Percentiles rank a stretch among this genome's conserved stretches.
phyloP scores from a whole-genome alignment of 306 rosid genomes.

The Senna siamea region DNA sequence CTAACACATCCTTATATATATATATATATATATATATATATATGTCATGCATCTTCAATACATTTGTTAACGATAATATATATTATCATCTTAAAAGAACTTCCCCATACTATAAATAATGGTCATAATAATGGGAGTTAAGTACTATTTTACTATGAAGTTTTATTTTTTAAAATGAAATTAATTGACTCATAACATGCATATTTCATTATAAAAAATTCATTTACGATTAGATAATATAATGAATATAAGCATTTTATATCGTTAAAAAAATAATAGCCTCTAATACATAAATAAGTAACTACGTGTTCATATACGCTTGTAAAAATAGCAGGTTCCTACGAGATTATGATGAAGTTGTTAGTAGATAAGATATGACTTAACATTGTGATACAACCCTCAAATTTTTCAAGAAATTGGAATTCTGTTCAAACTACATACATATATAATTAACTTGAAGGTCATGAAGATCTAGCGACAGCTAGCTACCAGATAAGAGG shows the following conservation, averaged over 20 bases:
- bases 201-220: no score
- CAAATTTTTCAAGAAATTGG: neutral
- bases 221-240: neutral
- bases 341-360: neutral
- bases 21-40: no score
- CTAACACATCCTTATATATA: no score
- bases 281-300: slow-evolving; percentile 6
- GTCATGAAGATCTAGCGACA: neutral
- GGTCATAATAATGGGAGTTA: no score
- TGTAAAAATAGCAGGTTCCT: neutral
- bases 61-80: no score
- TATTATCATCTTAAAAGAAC: no score
- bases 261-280: neutral
- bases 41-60: no score
- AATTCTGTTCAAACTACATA: neutral
- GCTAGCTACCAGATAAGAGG: neutral
- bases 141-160: no score
- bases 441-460: neutral
- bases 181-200: no score
- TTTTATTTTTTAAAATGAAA: no score
- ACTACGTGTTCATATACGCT: neutral
- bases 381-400: neutral
- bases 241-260: neutral
- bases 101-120: no score
- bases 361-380: slow-evolving; percentile 8